phyloP scores from a whole-genome alignment of 2,329 filamentous ascomycete genomes.

The Exophiala phaeomuriformis region DNA sequence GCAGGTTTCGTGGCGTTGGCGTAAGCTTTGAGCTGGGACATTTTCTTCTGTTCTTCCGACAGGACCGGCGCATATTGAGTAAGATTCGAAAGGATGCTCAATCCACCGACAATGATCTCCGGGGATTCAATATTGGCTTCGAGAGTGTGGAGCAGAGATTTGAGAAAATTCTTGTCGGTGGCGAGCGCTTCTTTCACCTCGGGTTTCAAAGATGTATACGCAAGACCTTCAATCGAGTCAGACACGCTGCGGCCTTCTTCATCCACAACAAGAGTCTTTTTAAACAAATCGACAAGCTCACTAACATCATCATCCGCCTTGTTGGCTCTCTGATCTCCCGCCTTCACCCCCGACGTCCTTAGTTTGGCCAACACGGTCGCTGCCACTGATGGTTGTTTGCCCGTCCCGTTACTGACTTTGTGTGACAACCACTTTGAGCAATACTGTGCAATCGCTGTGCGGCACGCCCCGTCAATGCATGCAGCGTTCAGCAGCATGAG shows the following conservation, averaged over 20 bases:
- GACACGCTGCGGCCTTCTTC: slow-evolving; percentile 51
- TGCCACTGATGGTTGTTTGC: slow-evolving; percentile 47
- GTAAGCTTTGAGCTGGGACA: slow-evolving; percentile 87
- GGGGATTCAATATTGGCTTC: slow-evolving; percentile 52
- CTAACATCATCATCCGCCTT: slow-evolving; percentile 40
- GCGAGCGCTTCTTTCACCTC: slow-evolving; percentile 75
- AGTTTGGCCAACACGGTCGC: slow-evolving; percentile 69
- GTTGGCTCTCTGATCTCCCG: slow-evolving; percentile 31
- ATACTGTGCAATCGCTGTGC: slow-evolving; percentile 75
- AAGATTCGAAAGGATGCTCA: slow-evolving; percentile 80
- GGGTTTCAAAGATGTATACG: slow-evolving; percentile 81
- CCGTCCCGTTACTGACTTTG: slow-evolving; percentile 65
- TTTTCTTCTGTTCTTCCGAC: slow-evolving; percentile 85
- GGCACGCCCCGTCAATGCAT: slow-evolving; percentile 74
- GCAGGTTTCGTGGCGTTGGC: slow-evolving; percentile 71
- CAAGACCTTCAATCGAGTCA: slow-evolving; percentile 80
- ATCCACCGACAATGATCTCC: slow-evolving; percentile 70
- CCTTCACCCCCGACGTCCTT: slow-evolving; percentile 32
- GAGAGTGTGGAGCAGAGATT: slow-evolving; percentile 52
- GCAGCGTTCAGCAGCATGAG: slow-evolving; percentile 87
- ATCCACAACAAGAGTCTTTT: slow-evolving; percentile 36
- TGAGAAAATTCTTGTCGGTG: slow-evolving; percentile 60
- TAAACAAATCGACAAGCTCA: slow-evolving; percentile 50
- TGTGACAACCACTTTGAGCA: slow-evolving; percentile 83
- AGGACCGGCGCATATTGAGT: slow-evolving; percentile 70